phyloP scores from a whole-genome alignment of 768 basidiomycete species.

The Rhodocollybia butyracea region DNA sequence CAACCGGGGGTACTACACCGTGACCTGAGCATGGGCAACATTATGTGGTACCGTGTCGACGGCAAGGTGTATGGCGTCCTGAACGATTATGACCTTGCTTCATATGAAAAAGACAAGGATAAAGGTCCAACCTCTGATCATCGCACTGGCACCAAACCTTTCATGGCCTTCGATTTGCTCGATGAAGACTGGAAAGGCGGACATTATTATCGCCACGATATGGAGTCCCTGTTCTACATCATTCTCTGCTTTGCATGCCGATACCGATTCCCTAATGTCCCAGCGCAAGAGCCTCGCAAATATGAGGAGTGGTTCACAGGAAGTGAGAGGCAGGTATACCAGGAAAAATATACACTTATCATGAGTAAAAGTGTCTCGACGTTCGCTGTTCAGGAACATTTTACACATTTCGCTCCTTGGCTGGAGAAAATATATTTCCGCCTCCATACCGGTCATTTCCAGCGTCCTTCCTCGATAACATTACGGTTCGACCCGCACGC shows the following conservation, averaged over 20 bases:
- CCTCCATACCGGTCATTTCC: neutral
- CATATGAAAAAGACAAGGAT: neutral
- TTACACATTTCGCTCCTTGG: too few relatives aligned
- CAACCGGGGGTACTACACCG: conserved; percentile 8
- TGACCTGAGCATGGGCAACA: conserved; percentile 11
- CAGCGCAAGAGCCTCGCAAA: too few relatives aligned
- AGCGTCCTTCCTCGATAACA: neutral
- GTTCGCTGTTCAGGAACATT: too few relatives aligned
- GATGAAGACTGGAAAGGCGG: neutral
- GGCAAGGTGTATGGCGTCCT: conserved; percentile 10
- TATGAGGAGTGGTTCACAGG: too few relatives aligned
- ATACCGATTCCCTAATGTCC: too few relatives aligned
- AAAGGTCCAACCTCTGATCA: too few relatives aligned
- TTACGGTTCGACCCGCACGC: neutral
- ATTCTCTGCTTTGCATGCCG: too few relatives aligned
- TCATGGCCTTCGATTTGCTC: conserved; percentile 6
- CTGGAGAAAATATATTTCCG: neutral
- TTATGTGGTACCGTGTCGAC: conserved; percentile 11
- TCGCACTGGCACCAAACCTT: conserved; percentile 7
- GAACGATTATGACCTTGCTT: neutral
- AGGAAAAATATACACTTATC: too few relatives aligned
- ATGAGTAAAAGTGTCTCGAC: too few relatives aligned
- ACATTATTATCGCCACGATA: too few relatives aligned
- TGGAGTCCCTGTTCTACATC: too few relatives aligned
- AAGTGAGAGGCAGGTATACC: too few relatives aligned